These are phyloP conservation scores for Heliamphora exappendiculata DNA, from an alignment of 148 eudicot species.

Conservation along the genomic window DNA sequence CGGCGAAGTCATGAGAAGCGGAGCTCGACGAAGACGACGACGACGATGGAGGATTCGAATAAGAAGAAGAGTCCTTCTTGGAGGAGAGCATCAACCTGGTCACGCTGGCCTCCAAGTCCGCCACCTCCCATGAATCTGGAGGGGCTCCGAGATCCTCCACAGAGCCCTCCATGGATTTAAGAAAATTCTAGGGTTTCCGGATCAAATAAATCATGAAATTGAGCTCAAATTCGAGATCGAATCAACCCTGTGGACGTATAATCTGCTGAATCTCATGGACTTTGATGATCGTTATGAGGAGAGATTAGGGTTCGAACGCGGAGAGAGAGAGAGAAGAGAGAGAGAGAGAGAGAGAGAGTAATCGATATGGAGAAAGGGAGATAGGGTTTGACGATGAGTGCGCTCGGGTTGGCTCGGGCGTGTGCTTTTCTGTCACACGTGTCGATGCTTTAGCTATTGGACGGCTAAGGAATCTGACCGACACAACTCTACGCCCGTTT, in stretches of 20 bases:
- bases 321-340: neutral
- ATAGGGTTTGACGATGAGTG: constrained; percentile 27
- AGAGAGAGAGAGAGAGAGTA: neutral
- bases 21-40: constrained; percentile 11
- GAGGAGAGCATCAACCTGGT: constrained; percentile 50
- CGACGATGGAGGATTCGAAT: constrained; percentile 14
- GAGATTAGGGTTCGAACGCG: neutral
- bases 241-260: neutral
- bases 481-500: too few species aligned
- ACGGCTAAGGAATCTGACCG: neutral
- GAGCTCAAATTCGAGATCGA: constrained; percentile 9
- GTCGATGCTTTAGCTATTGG: neutral
- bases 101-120: constrained; percentile 79
- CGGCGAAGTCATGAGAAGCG: constrained; percentile 18
- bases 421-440: neutral
- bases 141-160: constrained; percentile 31
- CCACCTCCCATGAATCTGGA: constrained; percentile 95
- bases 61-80: constrained; percentile 20
- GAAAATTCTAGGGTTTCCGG: constrained; percentile 4
- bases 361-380: neutral
- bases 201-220: constrained; percentile 16
- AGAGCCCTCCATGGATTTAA: constrained; percentile 31
- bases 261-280: constrained; percentile 13
- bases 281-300: neutral
- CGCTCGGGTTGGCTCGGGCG: neutral